A percentile compares a stretch with the other conserved stretches of the same genome.
phyloP scores from a whole-genome alignment of 148 eudicot species.

The Polygonum maritimum region DNA sequence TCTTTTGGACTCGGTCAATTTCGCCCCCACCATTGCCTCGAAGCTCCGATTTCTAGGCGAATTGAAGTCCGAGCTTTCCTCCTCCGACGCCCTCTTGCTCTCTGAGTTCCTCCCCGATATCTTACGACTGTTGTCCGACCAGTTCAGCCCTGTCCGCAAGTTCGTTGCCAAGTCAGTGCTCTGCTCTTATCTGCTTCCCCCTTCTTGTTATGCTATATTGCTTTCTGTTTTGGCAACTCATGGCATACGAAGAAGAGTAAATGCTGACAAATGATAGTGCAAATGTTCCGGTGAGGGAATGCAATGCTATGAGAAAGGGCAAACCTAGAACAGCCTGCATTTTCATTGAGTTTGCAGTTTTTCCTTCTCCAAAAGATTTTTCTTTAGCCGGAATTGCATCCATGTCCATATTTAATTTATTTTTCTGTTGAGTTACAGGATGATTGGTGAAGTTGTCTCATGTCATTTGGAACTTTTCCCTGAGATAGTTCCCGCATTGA shows the following conservation, averaged over 20 bases:
- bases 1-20: conserved; percentile 35
- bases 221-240: neutral
- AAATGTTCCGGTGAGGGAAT: neutral
- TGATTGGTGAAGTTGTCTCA: conserved; percentile 69
- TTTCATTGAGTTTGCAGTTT: neutral
- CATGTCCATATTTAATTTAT: neutral
- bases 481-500: conserved; percentile 56
- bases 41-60: conserved; percentile 45
- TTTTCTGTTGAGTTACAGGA: conserved; percentile 32
- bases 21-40: conserved; percentile 34
- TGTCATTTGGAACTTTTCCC: conserved; percentile 61
- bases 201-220: neutral
- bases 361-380: neutral
- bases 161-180: conserved; percentile 40
- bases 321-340: neutral
- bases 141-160: conserved; percentile 63
- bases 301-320: neutral
- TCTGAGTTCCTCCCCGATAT: conserved; percentile 40
- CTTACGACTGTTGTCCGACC: conserved; percentile 42
- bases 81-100: conserved; percentile 21
- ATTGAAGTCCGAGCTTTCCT: conserved; percentile 31
- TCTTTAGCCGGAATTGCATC: neutral
- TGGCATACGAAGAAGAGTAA: neutral
- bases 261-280: neutral
- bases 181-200: neutral